Percentiles rank a stretch among this genome's conserved stretches.
These are phyloP conservation scores for Daucus carota DNA, from an alignment of 129 eudicot genomes.

Conservation along the genomic window DH1_v3.0 NC_030381.2:53559001-53559500, in stretches of 20 bases:
- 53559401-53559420: not conserved
- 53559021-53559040: not conserved
- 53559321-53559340: not conserved
- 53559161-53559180: not conserved
- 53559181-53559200: not conserved
- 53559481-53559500: not conserved
- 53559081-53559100: not conserved
- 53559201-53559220: not conserved
- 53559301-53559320: not conserved
- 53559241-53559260: not conserved
- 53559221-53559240: not conserved
- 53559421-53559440: not conserved
- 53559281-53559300: not conserved
- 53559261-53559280: not conserved
- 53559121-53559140: not conserved
- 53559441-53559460: not conserved
- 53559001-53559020: not conserved
- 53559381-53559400: not conserved
- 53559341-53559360: not conserved
- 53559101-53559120: not conserved
- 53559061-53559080: not conserved
- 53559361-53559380: constrained; percentile 3
- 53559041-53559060: not conserved
- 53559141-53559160: not conserved
- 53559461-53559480: not conserved